Evolutionary conservation across 1,139 yeast genomes (phyloP), one percentile per base, ranked within the genome.

Genomic region (Nakaseomyces nivariensis): DNA sequence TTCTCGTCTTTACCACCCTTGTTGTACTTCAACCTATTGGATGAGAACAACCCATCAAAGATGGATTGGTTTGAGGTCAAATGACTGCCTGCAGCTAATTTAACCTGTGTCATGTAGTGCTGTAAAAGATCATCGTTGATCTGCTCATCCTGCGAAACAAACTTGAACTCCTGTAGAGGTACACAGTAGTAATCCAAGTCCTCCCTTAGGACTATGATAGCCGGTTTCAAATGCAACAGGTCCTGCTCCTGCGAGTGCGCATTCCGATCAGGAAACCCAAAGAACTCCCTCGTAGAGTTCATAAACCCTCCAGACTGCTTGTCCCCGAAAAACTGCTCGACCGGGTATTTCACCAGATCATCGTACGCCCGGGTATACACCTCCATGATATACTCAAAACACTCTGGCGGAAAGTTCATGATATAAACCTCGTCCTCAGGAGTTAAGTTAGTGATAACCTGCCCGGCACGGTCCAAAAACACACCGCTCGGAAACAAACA

Each of bases 101-200:
- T 90, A 53, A 90, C 71, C 44, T 73, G 72, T 57, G 78, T 76
- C 76, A 89, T 81, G 34, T 64, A 56, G 48, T 62, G 58, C 33
- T 58, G 63, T 53, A 62, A 52, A 54, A 64, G 51, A 22, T 61
- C 67, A 5, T 59, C 61, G 1, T 62, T 55, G 11, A 58, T 53
- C 33, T 45, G 50, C 48, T 74, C 73, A 25, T 45, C 25, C 26
- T 45, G 38, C 5, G 50, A 37, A 31, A 75, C 79, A 31, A 67
- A 68, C 49, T 65, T 60, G 45, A 79, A 67, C 41, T 55, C 52
- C 34, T 56, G 54, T 43, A 59, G 59, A 0, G 97, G 95, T 29
- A 92, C 81, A 52, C 95, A 87, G 67, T 90, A 94, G 68, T 79
- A 94, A 65, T 94, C 98, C 57, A 94, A 74, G 66, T 94, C 98